Conservation (phyloP, 2,329 filamentous ascomycete genomes). For the Tolypocladium tropicale region DNA sequence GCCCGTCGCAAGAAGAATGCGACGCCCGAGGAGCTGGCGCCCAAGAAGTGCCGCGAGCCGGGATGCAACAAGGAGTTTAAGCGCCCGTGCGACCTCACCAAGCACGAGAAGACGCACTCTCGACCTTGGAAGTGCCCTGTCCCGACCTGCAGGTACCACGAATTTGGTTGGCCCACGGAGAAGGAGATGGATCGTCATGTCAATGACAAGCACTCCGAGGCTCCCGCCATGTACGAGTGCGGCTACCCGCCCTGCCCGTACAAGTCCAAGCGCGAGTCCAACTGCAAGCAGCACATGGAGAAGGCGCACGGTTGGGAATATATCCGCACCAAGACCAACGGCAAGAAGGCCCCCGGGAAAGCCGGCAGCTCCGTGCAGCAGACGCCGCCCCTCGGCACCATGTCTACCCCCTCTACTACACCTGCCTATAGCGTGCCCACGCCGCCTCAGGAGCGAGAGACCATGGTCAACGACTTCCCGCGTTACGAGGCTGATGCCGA, state of each 20-base stretch:
- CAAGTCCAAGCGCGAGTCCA: constrained; percentile 89
- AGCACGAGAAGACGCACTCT: constrained; percentile 96
- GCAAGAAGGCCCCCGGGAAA: constrained; percentile 45
- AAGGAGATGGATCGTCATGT: constrained; percentile 94
- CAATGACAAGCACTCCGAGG: constrained; percentile 86
- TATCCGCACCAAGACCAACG: constrained; percentile 84
- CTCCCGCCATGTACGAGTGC: constrained; percentile 76
- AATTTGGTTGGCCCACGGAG: constrained; percentile 89
- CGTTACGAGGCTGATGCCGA: constrained; percentile 36
- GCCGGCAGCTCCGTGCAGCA: constrained; percentile 37
- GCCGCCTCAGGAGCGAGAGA: constrained; percentile 39
- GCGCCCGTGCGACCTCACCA: constrained; percentile 92
- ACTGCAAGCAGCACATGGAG: constrained; percentile 99
- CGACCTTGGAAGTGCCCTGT: constrained; percentile 90
- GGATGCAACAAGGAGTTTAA: constrained; percentile 89
- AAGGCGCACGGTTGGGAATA: constrained; percentile 91
- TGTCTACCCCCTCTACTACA: constrained; percentile 52
- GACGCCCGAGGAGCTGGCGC: constrained; percentile 70
- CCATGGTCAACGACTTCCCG: constrained; percentile 33
- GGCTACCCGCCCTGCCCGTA: constrained; percentile 77
- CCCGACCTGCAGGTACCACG: constrained; percentile 76
- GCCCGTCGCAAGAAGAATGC: constrained; percentile 91
- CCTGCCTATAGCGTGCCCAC: constrained; percentile 42
- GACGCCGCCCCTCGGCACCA: constrained; percentile 49
- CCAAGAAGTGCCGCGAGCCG: constrained; percentile 63